Percentiles rank a stretch among this genome's conserved stretches.
Evolutionary conservation across 345 rosid species (phyloP).

Genomic region (Bruguiera sexangula): DNA sequence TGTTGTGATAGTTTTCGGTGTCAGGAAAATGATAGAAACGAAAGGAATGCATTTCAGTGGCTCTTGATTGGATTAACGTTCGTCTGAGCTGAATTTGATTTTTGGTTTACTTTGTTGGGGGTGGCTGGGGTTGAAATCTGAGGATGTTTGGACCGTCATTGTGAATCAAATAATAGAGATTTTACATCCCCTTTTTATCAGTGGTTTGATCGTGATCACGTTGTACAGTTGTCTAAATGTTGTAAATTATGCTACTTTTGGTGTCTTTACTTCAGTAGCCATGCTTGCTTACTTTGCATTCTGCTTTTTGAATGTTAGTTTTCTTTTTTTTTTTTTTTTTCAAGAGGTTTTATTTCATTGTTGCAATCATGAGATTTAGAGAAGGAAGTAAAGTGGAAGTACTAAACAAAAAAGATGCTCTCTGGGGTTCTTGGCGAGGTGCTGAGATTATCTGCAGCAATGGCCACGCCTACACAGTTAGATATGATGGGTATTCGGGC

Average conservation of each 20-base stretch:
- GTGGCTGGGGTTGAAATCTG: not conserved
- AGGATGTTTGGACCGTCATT: not conserved
- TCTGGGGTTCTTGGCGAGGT: conserved; percentile 65
- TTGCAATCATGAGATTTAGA: conserved; percentile 51
- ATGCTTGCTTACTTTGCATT: not conserved
- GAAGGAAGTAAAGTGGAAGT: conserved; percentile 72
- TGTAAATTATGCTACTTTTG: not conserved
- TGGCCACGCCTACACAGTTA: conserved; percentile 59
- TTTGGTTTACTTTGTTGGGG: not conserved
- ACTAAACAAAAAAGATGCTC: conserved; percentile 48
- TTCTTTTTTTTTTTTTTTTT: conserved; percentile 12
- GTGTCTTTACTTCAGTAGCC: not conserved
- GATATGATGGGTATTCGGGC: conserved; percentile 32
- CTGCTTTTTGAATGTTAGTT: conserved; percentile 3
- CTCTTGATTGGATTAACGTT: not conserved
- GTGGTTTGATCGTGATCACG: not conserved
- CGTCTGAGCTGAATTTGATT: not conserved
- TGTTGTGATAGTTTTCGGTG: not conserved
- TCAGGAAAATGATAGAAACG: not conserved
- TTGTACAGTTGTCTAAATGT: no score
- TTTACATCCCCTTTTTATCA: not conserved
- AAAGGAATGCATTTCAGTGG: not conserved
- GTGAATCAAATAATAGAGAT: not conserved
- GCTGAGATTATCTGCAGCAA: conserved; percentile 66
- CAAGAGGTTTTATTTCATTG: conserved; percentile 21